Evolutionary conservation across 768 basidiomycete species (phyloP), one percentile per base, ranked within the genome.

Genomic region (Gymnopilus junonius): DNA sequence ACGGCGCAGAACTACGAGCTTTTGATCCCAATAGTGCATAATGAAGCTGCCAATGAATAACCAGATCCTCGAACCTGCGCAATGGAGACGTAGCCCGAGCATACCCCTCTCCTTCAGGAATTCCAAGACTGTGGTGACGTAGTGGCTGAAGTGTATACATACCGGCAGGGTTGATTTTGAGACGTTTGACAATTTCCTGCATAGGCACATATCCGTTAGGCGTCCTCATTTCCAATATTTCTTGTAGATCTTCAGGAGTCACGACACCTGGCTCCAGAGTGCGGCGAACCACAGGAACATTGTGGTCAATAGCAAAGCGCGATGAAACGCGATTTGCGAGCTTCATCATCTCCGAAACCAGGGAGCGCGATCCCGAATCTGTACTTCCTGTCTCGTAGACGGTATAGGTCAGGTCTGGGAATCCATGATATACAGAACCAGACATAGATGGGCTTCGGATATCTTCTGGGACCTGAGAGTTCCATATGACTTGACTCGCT

Each of bases 41-140:
- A 71, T 97, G 96, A 75, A 99, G 87, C 74, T 99, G 96, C 94
- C 95, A 99, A 76, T 99, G 97, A 10, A 80, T 77, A 12, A 95
- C 73, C 59, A 97, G 73, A 74, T 99, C 97, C 35, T 77, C 75
- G 74, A 87, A 97, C 45, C 97, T 87, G 42, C 97, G 85, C 45
- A 99, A 77, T 0, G 97, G 97, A 5, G 91, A 94, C 8, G 97
- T 98, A 8, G 85, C 87, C 21, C 92, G 86, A 17, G 83, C 76
- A 73, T 99, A 99, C 3, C 96, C 96, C 65, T 91, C 90, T 42
- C 85, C 85, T 2, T 85, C 83, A 3, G 80, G 79, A n/a, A 93
- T 73, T 0, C 91, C 94, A 68, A 98, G 74, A 5, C 74, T 71
- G 80, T 80, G 88, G 71, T 99, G 96, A 50, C 76, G 82, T 15